Evolutionary conservation across 2,329 filamentous ascomycete species (phyloP).

Genomic region (Fusarium dlaminii): DNA sequence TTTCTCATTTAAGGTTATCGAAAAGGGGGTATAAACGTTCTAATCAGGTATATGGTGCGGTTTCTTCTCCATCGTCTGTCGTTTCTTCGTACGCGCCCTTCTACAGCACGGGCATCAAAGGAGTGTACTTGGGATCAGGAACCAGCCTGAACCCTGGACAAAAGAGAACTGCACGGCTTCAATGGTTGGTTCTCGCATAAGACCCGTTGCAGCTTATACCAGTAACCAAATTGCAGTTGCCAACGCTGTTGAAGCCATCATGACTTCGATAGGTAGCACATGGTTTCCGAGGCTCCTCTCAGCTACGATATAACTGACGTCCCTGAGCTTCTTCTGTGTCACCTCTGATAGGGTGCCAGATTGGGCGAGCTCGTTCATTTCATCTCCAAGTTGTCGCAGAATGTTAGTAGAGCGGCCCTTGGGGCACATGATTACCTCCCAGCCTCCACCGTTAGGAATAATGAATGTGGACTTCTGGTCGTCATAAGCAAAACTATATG

Average conservation of each 20-base stretch:
- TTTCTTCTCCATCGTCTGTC: constrained; percentile 21
- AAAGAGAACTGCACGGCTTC: background rate
- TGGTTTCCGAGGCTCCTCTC: constrained; percentile 41
- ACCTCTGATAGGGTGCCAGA: constrained; percentile 51
- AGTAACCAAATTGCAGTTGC: constrained; percentile 28
- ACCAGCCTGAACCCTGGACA: constrained; percentile 26
- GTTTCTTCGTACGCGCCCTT: constrained; percentile 9
- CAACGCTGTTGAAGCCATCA: constrained; percentile 19
- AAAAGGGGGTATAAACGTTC: constrained; percentile 37
- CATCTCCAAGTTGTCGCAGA: constrained; percentile 59
- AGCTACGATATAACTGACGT: constrained; percentile 49
- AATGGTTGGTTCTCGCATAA: background rate
- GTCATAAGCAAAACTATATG: constrained; percentile 80
- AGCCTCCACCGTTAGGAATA: constrained; percentile 74
- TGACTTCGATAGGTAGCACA: constrained; percentile 21
- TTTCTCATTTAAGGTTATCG: constrained; percentile 37
- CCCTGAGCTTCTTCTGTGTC: constrained; percentile 46
- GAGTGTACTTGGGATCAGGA: constrained; percentile 12
- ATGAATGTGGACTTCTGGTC: constrained; percentile 69
- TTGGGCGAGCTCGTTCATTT: constrained; percentile 59
- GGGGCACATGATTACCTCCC: constrained; percentile 83
- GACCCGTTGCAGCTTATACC: constrained; percentile 1
- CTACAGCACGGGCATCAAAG: background rate
- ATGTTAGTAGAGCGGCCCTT: constrained; percentile 68
- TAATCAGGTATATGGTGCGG: constrained; percentile 8